Percentiles rank a stretch among this genome's conserved stretches.
Evolutionary conservation across 208 protist genomes (phyloP).

Genomic region (Trypanosoma avium): DNA sequence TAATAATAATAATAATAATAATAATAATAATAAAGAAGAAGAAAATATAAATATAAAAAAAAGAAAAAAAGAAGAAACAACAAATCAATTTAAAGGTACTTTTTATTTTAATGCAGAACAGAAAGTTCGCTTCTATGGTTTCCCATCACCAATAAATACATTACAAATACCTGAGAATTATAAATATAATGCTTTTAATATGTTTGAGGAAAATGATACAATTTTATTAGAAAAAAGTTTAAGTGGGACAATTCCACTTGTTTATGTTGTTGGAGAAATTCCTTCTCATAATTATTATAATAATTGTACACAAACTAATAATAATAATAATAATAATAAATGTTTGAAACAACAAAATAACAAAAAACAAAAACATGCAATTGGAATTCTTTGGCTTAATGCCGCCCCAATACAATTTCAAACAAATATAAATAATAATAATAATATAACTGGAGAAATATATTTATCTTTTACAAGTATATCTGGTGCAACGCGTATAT

Average conservation of each 20-base stretch:
- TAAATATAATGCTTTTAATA: not conserved
- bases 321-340: not conserved
- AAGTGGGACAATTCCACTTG: slow-evolving; percentile 14
- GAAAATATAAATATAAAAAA: not conserved
- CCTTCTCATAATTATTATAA: not conserved
- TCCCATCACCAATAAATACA: slow-evolving; percentile 4
- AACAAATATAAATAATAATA: not conserved
- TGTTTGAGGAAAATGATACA: not conserved
- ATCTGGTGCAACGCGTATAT: slow-evolving; percentile 92
- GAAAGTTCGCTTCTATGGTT: slow-evolving; percentile 12
- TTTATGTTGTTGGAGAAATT: slow-evolving; percentile 8
- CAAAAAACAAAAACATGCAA: not conserved
- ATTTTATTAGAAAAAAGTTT: not conserved
- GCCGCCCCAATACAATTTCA: slow-evolving; percentile 21
- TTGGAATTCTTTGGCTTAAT: slow-evolving; percentile 52
- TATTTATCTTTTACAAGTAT: slow-evolving; percentile 80
- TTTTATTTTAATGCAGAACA: slow-evolving; percentile 9
- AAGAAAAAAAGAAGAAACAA: not conserved
- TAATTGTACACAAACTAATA: not conserved
- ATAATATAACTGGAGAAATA: slow-evolving; percentile 8
- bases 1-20: not conserved
- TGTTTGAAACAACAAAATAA: too few species aligned
- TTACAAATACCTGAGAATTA: not conserved
- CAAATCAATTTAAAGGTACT: not conserved
- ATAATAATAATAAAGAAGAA: not conserved